These are phyloP conservation scores for Ceratobasidium sp. DNA, from an alignment of 1,284 basidiomycete genomes.

Conservation along the genomic window DNA sequence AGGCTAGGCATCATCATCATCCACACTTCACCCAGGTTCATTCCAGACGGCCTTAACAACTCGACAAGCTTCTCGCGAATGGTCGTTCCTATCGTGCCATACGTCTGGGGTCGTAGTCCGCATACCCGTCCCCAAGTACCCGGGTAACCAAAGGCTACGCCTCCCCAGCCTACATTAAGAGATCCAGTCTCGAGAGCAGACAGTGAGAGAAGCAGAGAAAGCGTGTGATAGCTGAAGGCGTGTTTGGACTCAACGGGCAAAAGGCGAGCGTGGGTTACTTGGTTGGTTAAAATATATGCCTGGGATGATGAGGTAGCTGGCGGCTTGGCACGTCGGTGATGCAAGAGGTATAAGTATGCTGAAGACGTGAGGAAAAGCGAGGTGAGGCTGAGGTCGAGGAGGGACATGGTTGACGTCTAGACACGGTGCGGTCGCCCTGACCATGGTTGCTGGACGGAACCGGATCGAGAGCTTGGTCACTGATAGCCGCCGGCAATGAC, in stretches of 20 bases:
- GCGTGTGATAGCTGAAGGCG: slow-evolving; percentile 68
- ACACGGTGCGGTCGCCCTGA: neutral
- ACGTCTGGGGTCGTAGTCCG: slow-evolving; percentile 57
- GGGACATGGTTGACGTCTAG: neutral
- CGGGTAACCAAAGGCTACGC: slow-evolving; percentile 62
- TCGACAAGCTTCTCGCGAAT: slow-evolving; percentile 55
- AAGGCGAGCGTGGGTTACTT: slow-evolving; percentile 63
- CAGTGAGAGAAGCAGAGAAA: slow-evolving; percentile 67
- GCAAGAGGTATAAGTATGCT: slow-evolving; percentile 18
- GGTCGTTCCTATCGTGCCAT: slow-evolving; percentile 52
- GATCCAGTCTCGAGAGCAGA: slow-evolving; percentile 59
- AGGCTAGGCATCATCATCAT: slow-evolving; percentile 78
- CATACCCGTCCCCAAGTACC: slow-evolving; percentile 53
- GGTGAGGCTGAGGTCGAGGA: neutral
- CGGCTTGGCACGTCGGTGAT: neutral
- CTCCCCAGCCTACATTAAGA: slow-evolving; percentile 57
- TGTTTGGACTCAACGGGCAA: slow-evolving; percentile 61
- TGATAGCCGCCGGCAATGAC: neutral
- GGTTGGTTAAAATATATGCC: slow-evolving; percentile 59
- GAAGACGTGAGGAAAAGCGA: slow-evolving; percentile 11
- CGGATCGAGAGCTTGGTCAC: neutral
- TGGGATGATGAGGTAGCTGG: neutral
- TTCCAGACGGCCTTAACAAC: slow-evolving; percentile 47
- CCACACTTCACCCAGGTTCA: slow-evolving; percentile 61
- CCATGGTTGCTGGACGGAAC: neutral